Base-by-base conservation (phyloP, 257 asterid species). In the Scutellaria barbata region DNA sequence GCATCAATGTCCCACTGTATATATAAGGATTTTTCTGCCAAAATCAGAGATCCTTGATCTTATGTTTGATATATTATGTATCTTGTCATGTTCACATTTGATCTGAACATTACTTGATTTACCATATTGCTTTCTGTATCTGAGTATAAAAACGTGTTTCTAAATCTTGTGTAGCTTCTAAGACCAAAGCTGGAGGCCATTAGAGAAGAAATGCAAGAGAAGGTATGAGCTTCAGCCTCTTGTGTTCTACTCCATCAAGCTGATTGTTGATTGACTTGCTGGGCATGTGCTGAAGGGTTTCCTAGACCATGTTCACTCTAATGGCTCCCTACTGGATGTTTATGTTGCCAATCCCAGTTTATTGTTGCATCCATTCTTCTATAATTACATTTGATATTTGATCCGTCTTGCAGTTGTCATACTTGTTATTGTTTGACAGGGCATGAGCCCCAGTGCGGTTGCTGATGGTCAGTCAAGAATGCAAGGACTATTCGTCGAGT, bases 391-490 rank as follows among this genome's bases (percentile, higher is more conserved):
- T 63, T 48, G 42, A 18, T 71, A 56, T 13, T 45, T 75, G 45
- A 20, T 47, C 22, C 51, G 13, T 70, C 56, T 66, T 59, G 57
- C 25, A 22, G 66, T 68, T 46, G 4, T 68, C 18, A 37, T 64
- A 12, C 17, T 56, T 46, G 73, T 66, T 39, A 59, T 46, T 71
- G 65, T 79, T 71, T 69, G 48, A 60, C 89, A 94, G 99, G 96
- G 83, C 71, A 85, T 85, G 93, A 74, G 73, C 64, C 96, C 96
- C 61, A 20, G 40, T 48, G 95, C 96, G 65, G 94, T 85, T 68
- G 75, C 90, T 78, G 96, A 94, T 60, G 98, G 98, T 71, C 99
- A 83, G 85, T 71, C 79, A 30, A 63, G 71, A 79, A 87, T 88
- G 95, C 63, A 86, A 68, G 69, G 67, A 56, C 65, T 94, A 69